These are phyloP conservation scores for Penicillium coprophilum DNA, from an alignment of 495 filamentous ascomycete species.

Conservation along the genomic window DNA sequence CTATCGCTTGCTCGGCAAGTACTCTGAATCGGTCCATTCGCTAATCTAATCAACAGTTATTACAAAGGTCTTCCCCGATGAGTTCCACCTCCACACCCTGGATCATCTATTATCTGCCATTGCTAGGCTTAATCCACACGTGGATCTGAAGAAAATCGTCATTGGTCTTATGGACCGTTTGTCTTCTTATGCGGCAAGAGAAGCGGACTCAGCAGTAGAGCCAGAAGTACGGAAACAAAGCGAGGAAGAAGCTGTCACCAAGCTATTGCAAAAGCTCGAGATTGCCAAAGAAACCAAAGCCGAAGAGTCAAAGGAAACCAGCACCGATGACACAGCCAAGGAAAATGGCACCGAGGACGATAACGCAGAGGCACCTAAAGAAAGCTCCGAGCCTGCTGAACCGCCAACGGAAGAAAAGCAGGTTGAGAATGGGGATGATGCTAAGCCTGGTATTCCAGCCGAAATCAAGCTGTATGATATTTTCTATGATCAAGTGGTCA, in stretches of 20 bases:
- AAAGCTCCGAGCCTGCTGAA: constrained; percentile 19
- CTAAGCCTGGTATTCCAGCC: constrained; percentile 68
- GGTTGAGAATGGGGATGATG: constrained; percentile 22
- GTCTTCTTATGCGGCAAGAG: constrained; percentile 86
- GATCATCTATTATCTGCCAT: constrained; percentile 92
- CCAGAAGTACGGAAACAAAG: constrained; percentile 69
- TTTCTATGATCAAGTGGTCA: constrained; percentile 94
- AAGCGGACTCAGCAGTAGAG: constrained; percentile 74
- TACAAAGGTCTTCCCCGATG: constrained; percentile 98
- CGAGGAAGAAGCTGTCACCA: constrained; percentile 80
- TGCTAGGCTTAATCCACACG: constrained; percentile 86
- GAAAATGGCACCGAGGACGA: constrained; percentile 48
- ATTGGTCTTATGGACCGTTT: constrained; percentile 97
- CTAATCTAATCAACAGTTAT: constrained; percentile 62
- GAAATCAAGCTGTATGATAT: constrained; percentile 93
- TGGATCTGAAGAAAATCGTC: constrained; percentile 96
- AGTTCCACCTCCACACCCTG: constrained; percentile 94
- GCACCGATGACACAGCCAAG: constrained; percentile 32
- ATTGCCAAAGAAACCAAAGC: constrained; percentile 61
- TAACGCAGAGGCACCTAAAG: constrained; percentile 30
- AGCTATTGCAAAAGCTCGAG: constrained; percentile 73
- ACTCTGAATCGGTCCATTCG: not conserved
- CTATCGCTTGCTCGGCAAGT: not conserved
- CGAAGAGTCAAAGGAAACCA: constrained; percentile 32
- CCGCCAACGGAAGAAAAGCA: constrained; percentile 21